Base-by-base conservation (phyloP, 345 rosid genomes). In the Citrus maxima region DNA sequence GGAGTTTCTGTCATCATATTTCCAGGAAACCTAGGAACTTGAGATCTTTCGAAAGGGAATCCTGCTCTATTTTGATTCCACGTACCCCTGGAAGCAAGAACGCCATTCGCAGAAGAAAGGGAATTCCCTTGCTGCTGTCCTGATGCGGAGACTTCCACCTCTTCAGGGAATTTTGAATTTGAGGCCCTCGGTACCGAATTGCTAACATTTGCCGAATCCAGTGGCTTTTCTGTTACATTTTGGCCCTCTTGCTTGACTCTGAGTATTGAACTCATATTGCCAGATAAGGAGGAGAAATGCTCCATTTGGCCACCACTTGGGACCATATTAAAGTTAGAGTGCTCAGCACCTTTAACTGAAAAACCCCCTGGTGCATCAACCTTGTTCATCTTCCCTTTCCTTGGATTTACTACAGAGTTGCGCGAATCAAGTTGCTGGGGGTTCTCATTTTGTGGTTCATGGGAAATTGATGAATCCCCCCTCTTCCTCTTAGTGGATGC, bases 401-500 rank as follows among this genome's bases (percentile, higher is more conserved):
- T 84, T 58, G 82, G 78, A 77, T 87, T 84, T 73, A 77, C 84
- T 14, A 80, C 79, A 77, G 82, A 37, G 37, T 79, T 85, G 46
- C 62, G 80, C 60, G 85, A 68, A 72, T 93, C 95, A 78, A 72
- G 80, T 80, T 88, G 89, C 71, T 87, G 94, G 76, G 85, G 55
- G 55, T 83, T 88, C 51, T 91, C 97, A 60, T 72, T 69, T 80
- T 88, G 88, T 63, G 84, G 67, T 78, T 94, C 97, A 30, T 82
- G 79, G 16, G 82, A 79, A 72, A 81, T 70, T 75, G 92, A 89
- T 40, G 92, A 87, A 80, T 91, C 96, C 73, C 88, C 91, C 80
- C 98, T 87, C 88, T 90, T 94, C 80, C 98, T 88, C 92, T 94
- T 94, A 55, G 87, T 67, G 40, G 86, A 85, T 37, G 85, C 85